Percentiles rank a stretch among this genome's conserved stretches.
These are phyloP conservation scores for Naematelia aurantialba DNA, from an alignment of 768 basidiomycete species.

Conservation along the genomic window DNA sequence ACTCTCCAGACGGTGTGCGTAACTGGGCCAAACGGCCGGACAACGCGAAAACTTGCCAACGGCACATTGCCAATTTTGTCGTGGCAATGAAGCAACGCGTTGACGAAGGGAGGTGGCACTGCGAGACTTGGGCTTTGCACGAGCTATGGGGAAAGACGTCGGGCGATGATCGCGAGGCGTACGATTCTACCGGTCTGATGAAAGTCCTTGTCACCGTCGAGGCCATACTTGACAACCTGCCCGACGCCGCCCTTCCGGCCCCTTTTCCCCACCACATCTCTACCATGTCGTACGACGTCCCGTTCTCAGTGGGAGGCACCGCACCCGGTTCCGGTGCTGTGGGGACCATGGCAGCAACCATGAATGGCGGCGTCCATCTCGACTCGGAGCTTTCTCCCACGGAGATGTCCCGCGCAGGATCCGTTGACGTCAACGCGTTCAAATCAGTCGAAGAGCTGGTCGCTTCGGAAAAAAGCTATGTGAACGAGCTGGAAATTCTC, in stretches of 20 bases:
- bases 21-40: slow-evolving; percentile 55
- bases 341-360: slow-evolving; percentile 35
- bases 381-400: slow-evolving; percentile 10
- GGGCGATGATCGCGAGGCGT: slow-evolving; percentile 66
- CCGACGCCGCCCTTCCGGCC: slow-evolving; percentile 46
- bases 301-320: slow-evolving; percentile 38
- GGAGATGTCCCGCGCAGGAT: slow-evolving; percentile 24
- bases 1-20: slow-evolving; percentile 36
- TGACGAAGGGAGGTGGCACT: slow-evolving; percentile 63
- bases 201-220: slow-evolving; percentile 62
- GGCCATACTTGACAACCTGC: slow-evolving; percentile 47
- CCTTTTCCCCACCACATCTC: slow-evolving; percentile 42
- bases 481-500: slow-evolving; percentile 92
- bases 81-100: slow-evolving; percentile 75
- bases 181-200: slow-evolving; percentile 73
- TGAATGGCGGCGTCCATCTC: slow-evolving; percentile 42
- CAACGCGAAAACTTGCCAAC: slow-evolving; percentile 77
- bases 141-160: slow-evolving; percentile 77
- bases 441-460: slow-evolving; percentile 71
- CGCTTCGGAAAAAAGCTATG: slow-evolving; percentile 92
- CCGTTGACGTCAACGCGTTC: slow-evolving; percentile 36
- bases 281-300: slow-evolving; percentile 29
- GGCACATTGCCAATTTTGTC: slow-evolving; percentile 82
- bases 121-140: slow-evolving; percentile 76
- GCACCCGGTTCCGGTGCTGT: slow-evolving; percentile 36